Evolutionary conservation across 257 asterid genomes (phyloP), one percentile per base, ranked within the genome.

Genomic region (Solanum appendiculatum): DNA sequence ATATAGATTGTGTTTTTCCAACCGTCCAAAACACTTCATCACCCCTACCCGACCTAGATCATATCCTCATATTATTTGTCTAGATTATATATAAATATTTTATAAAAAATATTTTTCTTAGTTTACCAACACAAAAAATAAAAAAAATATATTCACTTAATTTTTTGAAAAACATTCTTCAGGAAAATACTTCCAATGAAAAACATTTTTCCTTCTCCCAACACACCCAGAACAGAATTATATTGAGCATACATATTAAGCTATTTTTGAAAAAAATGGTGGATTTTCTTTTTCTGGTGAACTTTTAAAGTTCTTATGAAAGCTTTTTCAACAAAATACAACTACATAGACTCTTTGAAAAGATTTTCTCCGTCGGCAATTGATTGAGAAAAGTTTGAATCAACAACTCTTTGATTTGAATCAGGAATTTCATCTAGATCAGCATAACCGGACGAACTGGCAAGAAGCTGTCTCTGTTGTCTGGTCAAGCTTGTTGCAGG

Each of bases 401-500:
- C 27, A 60, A 9, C 69, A 63, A 25, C 33, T 29, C n/a, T 31
- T 25, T 64, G 36, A 64, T 60, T 60, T 60, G 74, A 66, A 68
- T 68, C 74, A 68, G 42, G 14, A 69, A 15, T 69, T 69, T 9
- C 36, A 20, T 3, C n/a, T 54, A 20, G 25, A 20, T 54, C n/a
- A 56, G n/a, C 25, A 56, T 56, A 20, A 56, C 20, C 9, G 64
- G 64, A 7, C 64, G 11, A 56, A 20, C n/a, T 20, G 64, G 18
- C 18, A 12, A 46, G 54, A n/a, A n/a, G 7, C 73, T 25, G 73
- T 20, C 73, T 64, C 34, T 27, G 73, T 64, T 64, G 18, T 64
- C 36, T 83, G 94, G 95, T 68, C 97, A 95, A 90, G 91, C 92
- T 74, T 56, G 8, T 73, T 21, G 89, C 89, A 16, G 90, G 81